These are phyloP conservation scores for Salix arbutifolia DNA, from an alignment of 345 rosid genomes.

Conservation along the genomic window DNA sequence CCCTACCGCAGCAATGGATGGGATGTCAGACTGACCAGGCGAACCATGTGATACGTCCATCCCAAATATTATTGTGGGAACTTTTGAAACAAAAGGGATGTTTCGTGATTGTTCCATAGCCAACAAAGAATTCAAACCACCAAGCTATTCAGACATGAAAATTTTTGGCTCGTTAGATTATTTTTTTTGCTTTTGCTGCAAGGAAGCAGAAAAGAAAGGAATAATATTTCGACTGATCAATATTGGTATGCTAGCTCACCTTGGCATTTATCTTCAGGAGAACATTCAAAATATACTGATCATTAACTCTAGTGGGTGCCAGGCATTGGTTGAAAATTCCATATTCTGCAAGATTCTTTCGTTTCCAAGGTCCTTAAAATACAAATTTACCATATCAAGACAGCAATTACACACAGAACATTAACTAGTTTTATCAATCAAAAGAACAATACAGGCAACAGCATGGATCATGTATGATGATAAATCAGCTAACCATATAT, in stretches of 20 bases:
- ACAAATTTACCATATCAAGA: background rate
- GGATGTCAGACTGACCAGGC: slow-evolving; percentile 23
- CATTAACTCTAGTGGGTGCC: slow-evolving; percentile 17
- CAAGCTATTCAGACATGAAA: slow-evolving; percentile 10
- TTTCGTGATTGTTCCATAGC: slow-evolving; percentile 12
- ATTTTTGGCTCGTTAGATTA: no score
- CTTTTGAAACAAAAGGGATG: slow-evolving; percentile 18
- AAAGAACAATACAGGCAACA: background rate
- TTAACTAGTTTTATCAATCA: background rate
- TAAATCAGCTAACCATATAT: slow-evolving; percentile 21
- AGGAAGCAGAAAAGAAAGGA: background rate
- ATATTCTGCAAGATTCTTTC: slow-evolving; percentile 23
- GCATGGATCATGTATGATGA: background rate
- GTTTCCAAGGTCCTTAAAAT: slow-evolving; percentile 25
- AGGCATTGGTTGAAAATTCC: slow-evolving; percentile 26
- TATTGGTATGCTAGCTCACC: slow-evolving; percentile 3
- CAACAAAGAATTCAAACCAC: slow-evolving; percentile 25
- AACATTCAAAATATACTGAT: slow-evolving; percentile 24
- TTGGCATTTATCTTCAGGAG: slow-evolving; percentile 30
- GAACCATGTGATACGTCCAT: slow-evolving; percentile 30
- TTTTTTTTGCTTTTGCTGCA: background rate
- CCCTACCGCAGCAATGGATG: slow-evolving; percentile 29
- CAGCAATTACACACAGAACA: background rate
- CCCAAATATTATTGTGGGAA: slow-evolving; percentile 28
- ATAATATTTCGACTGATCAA: background rate